A percentile compares a stretch with the other conserved stretches of the same genome.
Evolutionary conservation across 2,329 filamentous ascomycete genomes (phyloP).

Genomic region (Juglanconis juglandina): DNA sequence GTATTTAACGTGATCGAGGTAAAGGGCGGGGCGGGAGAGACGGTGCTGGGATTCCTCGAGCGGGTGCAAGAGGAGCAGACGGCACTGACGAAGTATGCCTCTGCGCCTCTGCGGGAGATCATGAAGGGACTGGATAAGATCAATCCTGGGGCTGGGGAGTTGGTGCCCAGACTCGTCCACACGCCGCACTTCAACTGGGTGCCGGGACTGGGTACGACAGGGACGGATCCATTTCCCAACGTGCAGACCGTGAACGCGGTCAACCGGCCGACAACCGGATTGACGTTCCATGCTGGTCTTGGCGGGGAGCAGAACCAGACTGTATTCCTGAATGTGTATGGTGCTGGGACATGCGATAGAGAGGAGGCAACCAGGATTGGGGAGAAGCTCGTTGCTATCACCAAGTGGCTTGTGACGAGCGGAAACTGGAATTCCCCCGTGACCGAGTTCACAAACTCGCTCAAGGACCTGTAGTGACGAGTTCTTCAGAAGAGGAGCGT

Average conservation of each 20-base stretch:
- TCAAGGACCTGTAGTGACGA: not conserved
- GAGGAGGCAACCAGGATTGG: not conserved
- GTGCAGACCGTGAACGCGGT: conserved; percentile 13
- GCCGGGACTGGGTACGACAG: conserved; percentile 15
- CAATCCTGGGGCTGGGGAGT: not conserved
- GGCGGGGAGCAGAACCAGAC: conserved; percentile 9
- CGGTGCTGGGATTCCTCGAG: conserved; percentile 13
- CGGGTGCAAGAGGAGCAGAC: conserved; percentile 18
- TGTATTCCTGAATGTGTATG: conserved; percentile 9
- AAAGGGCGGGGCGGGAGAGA: not conserved
- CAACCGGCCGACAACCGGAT: conserved; percentile 7
- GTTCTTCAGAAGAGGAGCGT: too few species aligned
- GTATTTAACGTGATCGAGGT: conserved; percentile 17
- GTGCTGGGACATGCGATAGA: conserved; percentile 3
- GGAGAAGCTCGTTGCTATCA: conserved; percentile 11
- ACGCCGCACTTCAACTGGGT: conserved; percentile 19
- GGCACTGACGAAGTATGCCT: conserved; percentile 14
- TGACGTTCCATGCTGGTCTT: conserved; percentile 8
- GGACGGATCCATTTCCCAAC: conserved; percentile 15
- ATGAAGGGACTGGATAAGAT: conserved; percentile 6
- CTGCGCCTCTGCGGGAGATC: conserved; percentile 16
- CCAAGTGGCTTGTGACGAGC: conserved; percentile 7
- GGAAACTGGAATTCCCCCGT: conserved; percentile 4
- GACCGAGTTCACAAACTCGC: not conserved
- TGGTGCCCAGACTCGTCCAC: conserved; percentile 13